phyloP scores from a whole-genome alignment of 495 filamentous ascomycete species.

The Talaromyces proteolyticus region DNA sequence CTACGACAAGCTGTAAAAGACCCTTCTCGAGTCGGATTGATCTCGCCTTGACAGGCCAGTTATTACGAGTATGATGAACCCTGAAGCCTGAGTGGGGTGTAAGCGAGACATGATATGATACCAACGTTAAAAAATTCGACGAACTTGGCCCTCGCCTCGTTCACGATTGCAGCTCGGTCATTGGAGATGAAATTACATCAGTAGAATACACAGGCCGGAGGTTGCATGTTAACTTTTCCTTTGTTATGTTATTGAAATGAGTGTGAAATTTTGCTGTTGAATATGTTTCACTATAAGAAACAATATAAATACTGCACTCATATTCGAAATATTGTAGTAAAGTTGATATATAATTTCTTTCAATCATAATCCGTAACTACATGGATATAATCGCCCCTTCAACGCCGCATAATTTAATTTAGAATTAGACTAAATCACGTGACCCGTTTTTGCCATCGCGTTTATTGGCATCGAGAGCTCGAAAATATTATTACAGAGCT shows the following conservation, averaged over 20 bases:
- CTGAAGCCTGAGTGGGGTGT: conserved; percentile 12
- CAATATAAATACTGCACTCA: conserved; percentile 8
- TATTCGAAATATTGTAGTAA: too few species aligned
- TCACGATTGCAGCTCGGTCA: conserved; percentile 4
- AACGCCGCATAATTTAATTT: too few species aligned
- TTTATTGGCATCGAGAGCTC: too few species aligned
- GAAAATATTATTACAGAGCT: too few species aligned
- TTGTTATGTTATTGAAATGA: conserved; percentile 3
- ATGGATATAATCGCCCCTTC: background rate
- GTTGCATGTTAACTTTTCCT: conserved; percentile 3
- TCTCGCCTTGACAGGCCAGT: conserved; percentile 29
- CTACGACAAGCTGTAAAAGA: conserved; percentile 95
- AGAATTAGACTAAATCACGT: too few species aligned
- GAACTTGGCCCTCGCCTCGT: conserved; percentile 2
- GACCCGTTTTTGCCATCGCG: too few species aligned
- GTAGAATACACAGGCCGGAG: conserved; percentile 8
- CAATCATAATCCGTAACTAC: background rate
- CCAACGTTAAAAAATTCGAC: conserved; percentile 31
- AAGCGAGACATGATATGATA: conserved; percentile 28
- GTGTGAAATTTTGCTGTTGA: conserved; percentile 6
- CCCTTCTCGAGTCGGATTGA: conserved; percentile 21
- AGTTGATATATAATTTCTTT: too few species aligned
- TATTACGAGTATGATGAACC: conserved; percentile 48
- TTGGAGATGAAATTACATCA: conserved; percentile 1
- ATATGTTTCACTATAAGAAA: conserved; percentile 2